These are phyloP conservation scores for Hypoxylon trugodes DNA, from an alignment of 495 filamentous ascomycete genomes.

Conservation along the genomic window DNA sequence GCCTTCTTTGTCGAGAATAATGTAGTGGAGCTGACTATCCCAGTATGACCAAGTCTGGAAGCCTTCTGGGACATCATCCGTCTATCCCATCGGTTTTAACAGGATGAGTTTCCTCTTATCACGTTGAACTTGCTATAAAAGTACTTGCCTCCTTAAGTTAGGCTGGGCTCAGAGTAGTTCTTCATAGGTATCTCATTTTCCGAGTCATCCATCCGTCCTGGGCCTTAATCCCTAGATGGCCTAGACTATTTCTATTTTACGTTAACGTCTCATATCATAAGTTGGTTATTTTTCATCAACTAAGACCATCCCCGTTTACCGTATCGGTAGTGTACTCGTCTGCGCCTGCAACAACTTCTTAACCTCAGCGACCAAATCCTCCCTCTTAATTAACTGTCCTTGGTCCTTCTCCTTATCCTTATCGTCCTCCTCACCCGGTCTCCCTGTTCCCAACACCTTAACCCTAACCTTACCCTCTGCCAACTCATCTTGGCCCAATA, in stretches of 20 bases:
- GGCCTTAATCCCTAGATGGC: too few relatives aligned
- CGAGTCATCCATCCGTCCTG: background rate
- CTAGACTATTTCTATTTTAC: background rate
- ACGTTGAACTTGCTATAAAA: too few relatives aligned
- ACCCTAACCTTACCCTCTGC: conserved; percentile 78
- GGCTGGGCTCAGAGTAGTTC: too few relatives aligned
- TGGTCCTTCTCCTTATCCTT: conserved; percentile 80
- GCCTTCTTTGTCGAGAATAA: too few relatives aligned
- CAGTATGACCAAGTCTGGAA: too few relatives aligned
- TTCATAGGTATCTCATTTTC: too few relatives aligned
- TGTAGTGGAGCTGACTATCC: too few relatives aligned
- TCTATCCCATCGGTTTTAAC: too few relatives aligned
- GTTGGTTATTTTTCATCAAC: conserved; percentile 1
- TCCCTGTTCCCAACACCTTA: conserved; percentile 72
- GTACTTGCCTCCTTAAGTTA: too few relatives aligned
- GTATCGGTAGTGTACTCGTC: conserved; percentile 20
- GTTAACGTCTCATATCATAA: background rate
- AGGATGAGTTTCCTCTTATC: too few relatives aligned
- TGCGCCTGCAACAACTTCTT: conserved; percentile 43
- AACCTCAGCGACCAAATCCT: conserved; percentile 69
- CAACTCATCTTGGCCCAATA: conserved; percentile 85
- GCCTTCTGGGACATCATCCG: too few relatives aligned
- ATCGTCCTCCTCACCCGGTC: conserved; percentile 61
- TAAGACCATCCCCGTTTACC: too few relatives aligned
- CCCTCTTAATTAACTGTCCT: conserved; percentile 61